Evolutionary conservation across 1,139 yeast species (phyloP).

Genomic region (Sugiyamaella xylanicola): DNA sequence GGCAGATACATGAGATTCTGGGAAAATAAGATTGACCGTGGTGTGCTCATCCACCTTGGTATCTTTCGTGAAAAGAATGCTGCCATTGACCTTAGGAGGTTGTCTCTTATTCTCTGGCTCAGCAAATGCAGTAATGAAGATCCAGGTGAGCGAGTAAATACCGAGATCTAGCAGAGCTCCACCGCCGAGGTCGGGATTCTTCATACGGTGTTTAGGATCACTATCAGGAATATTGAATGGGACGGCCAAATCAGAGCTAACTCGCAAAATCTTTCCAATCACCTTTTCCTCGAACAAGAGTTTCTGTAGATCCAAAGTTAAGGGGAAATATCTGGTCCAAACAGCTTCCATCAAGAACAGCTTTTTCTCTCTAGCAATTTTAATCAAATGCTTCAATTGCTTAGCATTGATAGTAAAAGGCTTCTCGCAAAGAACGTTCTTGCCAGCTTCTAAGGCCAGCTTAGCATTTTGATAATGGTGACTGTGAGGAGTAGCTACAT

Average conservation of each 20-base stretch:
- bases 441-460: conserved; percentile 54
- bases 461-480: conserved; percentile 55
- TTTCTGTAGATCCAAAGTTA: conserved; percentile 46
- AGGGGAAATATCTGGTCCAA: conserved; percentile 67
- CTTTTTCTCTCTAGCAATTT: conserved; percentile 50
- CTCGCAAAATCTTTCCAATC: conserved; percentile 52
- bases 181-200: conserved; percentile 54
- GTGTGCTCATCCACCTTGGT: conserved; percentile 41
- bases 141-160: conserved; percentile 56
- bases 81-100: conserved; percentile 30
- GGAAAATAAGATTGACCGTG: conserved; percentile 37
- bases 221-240: conserved; percentile 42
- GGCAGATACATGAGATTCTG: conserved; percentile 36
- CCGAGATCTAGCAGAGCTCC: conserved; percentile 66
- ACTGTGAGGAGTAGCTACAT: conserved; percentile 62
- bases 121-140: conserved; percentile 37
- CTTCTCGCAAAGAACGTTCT: conserved; percentile 63
- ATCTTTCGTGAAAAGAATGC: conserved; percentile 30
- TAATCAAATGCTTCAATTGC: conserved; percentile 51
- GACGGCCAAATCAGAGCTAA: conserved; percentile 48
- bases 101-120: conserved; percentile 37
- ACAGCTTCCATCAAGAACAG: conserved; percentile 64
- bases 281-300: conserved; percentile 50
- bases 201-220: conserved; percentile 33
- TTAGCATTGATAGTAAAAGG: conserved; percentile 57